Evolutionary conservation across 805 yeast genomes (phyloP).

Genomic region (Saccharomyces jurei): DNA sequence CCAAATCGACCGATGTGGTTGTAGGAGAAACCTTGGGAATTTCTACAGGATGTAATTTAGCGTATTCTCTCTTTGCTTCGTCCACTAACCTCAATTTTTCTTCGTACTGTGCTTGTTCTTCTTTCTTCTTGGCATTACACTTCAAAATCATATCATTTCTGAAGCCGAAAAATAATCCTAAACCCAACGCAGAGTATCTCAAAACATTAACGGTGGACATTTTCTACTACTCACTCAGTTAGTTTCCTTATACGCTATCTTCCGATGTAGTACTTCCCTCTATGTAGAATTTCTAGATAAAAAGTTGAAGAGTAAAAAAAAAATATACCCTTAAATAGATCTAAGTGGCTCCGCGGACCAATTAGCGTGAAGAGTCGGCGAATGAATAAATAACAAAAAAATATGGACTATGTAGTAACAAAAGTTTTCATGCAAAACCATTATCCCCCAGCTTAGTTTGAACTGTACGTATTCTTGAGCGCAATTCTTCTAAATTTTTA

Average conservation of each 20-base stretch:
- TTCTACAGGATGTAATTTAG: slow-evolving; percentile 48
- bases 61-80: slow-evolving; percentile 85
- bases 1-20: slow-evolving; percentile 56
- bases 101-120: slow-evolving; percentile 50
- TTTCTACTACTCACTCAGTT: neutral
- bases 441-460: slow-evolving; percentile 51
- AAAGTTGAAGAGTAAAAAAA: neutral
- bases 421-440: slow-evolving; percentile 23
- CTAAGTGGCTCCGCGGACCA: neutral
- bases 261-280: neutral
- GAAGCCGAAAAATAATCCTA: slow-evolving; percentile 86
- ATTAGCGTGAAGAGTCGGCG: neutral
- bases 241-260: neutral
- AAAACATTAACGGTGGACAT: slow-evolving; percentile 57
- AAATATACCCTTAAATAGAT: neutral
- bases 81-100: slow-evolving; percentile 67
- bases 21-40: slow-evolving; percentile 32
- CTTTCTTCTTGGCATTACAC: slow-evolving; percentile 48
- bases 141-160: slow-evolving; percentile 69
- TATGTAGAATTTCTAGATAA: neutral
- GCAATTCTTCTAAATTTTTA: slow-evolving; percentile 50
- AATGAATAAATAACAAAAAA: neutral
- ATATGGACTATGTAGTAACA: neutral
- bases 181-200: slow-evolving; percentile 85
- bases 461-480: slow-evolving; percentile 38